phyloP scores from a whole-genome alignment of 352 stramenopile species.

The Pilasporangium apinafurcum region DNA sequence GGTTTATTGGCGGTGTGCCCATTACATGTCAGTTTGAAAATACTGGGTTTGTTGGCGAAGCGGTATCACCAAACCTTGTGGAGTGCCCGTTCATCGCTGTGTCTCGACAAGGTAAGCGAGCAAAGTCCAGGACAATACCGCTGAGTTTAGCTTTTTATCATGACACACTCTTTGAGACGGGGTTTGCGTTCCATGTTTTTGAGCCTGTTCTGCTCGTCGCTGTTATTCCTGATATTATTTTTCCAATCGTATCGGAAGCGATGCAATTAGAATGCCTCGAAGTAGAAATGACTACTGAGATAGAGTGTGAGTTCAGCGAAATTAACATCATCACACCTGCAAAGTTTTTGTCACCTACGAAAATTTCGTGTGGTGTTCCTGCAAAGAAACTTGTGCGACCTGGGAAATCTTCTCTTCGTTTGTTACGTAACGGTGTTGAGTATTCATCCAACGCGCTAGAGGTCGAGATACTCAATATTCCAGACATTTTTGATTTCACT shows the following conservation, averaged over 20 bases:
- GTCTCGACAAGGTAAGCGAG: too few species aligned
- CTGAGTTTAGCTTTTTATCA: too few species aligned
- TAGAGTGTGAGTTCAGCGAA: constrained; percentile 19
- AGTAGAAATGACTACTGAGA: constrained; percentile 11
- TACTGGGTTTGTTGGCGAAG: too few species aligned
- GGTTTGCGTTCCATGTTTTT: constrained; percentile 21
- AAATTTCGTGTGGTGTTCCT: constrained; percentile 15
- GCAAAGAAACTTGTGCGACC: constrained; percentile 1
- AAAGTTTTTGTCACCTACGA: constrained; percentile 9
- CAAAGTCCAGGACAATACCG: too few species aligned
- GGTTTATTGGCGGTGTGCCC: constrained; percentile 11
- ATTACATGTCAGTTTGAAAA: constrained; percentile 21
- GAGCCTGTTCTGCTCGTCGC: constrained; percentile 10
- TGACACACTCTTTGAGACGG: constrained; percentile 27
- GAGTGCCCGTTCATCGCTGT: constrained; percentile 1
- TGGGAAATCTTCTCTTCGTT: constrained; percentile 5
- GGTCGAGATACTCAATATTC: constrained; percentile 15
- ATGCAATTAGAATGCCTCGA: constrained; percentile 14
- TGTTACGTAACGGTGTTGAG: constrained; percentile 10
- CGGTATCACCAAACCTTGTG: background rate
- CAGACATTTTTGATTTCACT: constrained; percentile 22
- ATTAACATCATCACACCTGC: constrained; percentile 20
- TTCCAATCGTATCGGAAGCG: constrained; percentile 11
- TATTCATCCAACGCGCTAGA: constrained; percentile 18
- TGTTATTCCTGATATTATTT: constrained; percentile 12